Evolutionary conservation across 768 basidiomycete species (phyloP).

Genomic region (Agrocybe praecox): DNA sequence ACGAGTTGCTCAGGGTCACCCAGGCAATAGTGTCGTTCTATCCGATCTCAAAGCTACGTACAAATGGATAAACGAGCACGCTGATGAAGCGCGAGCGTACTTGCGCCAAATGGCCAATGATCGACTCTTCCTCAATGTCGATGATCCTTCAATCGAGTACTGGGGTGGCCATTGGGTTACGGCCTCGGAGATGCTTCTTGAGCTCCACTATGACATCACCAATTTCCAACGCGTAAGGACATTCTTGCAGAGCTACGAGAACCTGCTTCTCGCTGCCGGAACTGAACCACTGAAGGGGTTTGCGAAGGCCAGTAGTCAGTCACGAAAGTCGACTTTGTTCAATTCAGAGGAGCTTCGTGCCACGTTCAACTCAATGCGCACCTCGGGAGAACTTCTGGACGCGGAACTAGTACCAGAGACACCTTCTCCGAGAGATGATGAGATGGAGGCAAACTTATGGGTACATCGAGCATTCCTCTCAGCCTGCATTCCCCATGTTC

Average conservation of each 20-base stretch:
- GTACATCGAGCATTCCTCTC: conserved; percentile 13
- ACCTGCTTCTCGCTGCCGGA: conserved; percentile 35
- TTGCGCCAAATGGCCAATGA: conserved; percentile 21
- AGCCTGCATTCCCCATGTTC: conserved; percentile 25
- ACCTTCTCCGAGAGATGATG: background rate
- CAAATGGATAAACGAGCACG: conserved; percentile 21
- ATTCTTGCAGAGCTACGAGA: conserved; percentile 32
- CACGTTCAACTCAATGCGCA: conserved; percentile 34
- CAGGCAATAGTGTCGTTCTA: conserved; percentile 8
- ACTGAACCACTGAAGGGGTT: conserved; percentile 11
- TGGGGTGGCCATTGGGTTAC: conserved; percentile 37
- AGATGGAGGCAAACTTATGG: background rate
- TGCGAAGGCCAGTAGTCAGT: background rate
- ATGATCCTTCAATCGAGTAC: conserved; percentile 30
- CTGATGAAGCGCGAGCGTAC: conserved; percentile 20
- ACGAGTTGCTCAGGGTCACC: conserved; percentile 13
- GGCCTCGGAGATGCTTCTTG: conserved; percentile 39
- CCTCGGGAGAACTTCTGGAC: conserved; percentile 32
- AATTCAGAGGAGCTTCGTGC: background rate
- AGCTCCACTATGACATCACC: conserved; percentile 26
- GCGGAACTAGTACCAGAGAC: conserved; percentile 26
- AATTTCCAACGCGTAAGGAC: conserved; percentile 25
- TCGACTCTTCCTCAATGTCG: conserved; percentile 46
- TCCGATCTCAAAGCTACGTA: conserved; percentile 24
- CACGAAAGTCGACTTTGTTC: background rate